Conservation (phyloP, 352 stramenopile genomes). For the Plasmopara viticola region DNA sequence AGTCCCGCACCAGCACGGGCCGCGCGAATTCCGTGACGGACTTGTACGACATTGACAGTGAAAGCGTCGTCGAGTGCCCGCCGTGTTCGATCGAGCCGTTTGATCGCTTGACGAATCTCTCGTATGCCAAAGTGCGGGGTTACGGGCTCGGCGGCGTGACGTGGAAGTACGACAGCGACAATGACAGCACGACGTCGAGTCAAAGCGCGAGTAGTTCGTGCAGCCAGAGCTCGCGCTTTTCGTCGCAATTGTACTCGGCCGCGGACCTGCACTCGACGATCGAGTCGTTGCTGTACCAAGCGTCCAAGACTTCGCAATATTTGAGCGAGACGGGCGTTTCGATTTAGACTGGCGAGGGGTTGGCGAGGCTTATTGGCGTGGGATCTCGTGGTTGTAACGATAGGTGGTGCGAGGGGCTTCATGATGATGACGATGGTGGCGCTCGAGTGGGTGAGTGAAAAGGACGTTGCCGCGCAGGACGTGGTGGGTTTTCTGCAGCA, state of each 20-base stretch:
- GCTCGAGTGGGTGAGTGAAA: constrained; percentile 38
- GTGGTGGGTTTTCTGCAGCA: constrained; percentile 46
- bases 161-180: constrained; percentile 53
- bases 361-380: neutral
- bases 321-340: constrained; percentile 38
- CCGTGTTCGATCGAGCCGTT: constrained; percentile 29
- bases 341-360: constrained; percentile 15
- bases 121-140: constrained; percentile 37
- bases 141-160: constrained; percentile 19
- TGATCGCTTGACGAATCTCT: constrained; percentile 29
- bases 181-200: constrained; percentile 44
- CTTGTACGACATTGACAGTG: constrained; percentile 50
- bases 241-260: constrained; percentile 41
- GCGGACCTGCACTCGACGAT: constrained; percentile 65
- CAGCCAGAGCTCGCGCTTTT: constrained; percentile 38
- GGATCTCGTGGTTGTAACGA: neutral
- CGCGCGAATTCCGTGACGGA: constrained; percentile 54
- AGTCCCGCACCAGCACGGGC: constrained; percentile 50
- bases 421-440: constrained; percentile 35
- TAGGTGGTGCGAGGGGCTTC: too few relatives aligned
- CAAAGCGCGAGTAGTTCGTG: constrained; percentile 27
- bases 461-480: constrained; percentile 24
- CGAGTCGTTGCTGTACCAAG: constrained; percentile 62
- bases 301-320: constrained; percentile 59
- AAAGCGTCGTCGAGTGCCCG: constrained; percentile 31